Evolutionary conservation across 2,329 filamentous ascomycete genomes (phyloP), one percentile per base, ranked within the genome.

Genomic region (Ilyonectria robusta): DNA sequence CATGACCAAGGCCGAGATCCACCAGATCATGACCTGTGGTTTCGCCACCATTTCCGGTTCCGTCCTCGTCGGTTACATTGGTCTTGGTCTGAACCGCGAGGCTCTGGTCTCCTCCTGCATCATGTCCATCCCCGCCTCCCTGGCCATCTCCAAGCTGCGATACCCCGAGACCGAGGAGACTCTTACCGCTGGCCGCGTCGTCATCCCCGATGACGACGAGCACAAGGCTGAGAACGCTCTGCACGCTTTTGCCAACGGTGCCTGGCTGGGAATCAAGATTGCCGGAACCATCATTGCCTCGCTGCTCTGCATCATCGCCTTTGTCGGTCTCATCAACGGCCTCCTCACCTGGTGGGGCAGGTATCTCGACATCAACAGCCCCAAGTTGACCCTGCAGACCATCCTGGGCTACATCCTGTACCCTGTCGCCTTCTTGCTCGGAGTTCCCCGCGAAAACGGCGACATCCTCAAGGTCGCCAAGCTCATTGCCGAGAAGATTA

Each of bases 1-100:
- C 80, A 88, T 97, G 77, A 98, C 95, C 69, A 87, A 91, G 77
- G 94, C 94, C 71, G 95, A 98, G 81, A 84, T 97, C 65, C 95
- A 97, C 81, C 94, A 97, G 83, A 87, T 97, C 80, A 94, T 98
- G 93, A 93, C 92, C 60, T 97, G 92, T 72, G 95, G 94, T 69
- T 97, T 97, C 75, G 94, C 95, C 26, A 97, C 95, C 53, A 97
- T 98, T 75, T 93, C 94, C 13, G 95, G 95, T 68, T 94, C 91
- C 75, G 93, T 97, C 13, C 84, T 98, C 42, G 92, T 96, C 31
- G 93, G 93, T 15, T 98, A 97, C 81, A 95, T 97, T 70, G 84
- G 86, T 31, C 89, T 97, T 75, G 94, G 94, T 46, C 86, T 97
- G 62, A 96, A 94, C 79, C 86, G 93, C 1, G 92, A 97, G 79